Evolutionary conservation across 176 grass and related monocot genomes (phyloP), one percentile per base, ranked within the genome.

Genomic region (Pontederia paniculata): DNA sequence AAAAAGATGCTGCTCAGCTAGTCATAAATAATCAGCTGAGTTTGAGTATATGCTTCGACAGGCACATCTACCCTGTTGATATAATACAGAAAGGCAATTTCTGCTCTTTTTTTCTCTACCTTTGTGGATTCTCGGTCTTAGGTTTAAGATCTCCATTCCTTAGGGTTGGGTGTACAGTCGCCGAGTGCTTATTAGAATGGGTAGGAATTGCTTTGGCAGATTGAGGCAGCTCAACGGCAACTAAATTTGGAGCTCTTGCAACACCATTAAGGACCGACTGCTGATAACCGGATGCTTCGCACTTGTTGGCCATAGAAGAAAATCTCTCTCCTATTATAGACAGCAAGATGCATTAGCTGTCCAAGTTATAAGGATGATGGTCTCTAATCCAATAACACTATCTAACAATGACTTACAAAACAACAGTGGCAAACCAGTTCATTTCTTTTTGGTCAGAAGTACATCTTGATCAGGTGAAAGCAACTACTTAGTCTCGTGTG

Each of bases 241-340:
- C 49, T 43, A 17, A 2, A 42, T 9, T 42, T 2, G 49, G 64
- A 52, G 50, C 50, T 67, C 64, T 44, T 53, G 50, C 17, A 54
- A 22, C 28, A 44, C 48, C 17, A 9, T 10, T 21, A 9, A 23
- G 7, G 14, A 50, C 0, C 28, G 15, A 44, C 18, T 28, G 28
- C n/a, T 54, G 64, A 25, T 52, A 53, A 67, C 17, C 28, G 13
- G 31, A 54, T 19, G n/a, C 20, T 42, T 54, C 64, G 12, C 49
- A 15, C 43, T 67, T 43, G 8, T 31, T 17, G 13, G 64, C 17
- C 64, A 54, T 54, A 7, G 64, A 67, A 9, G 49, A 20, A 19
- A 43, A 67, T 53, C 17, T 67, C 50, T 52, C 50, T 44, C 53
- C 64, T 67, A 50, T 21, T 43, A 53, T 23, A 52, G 13, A 17